Percentiles rank a stretch among this genome's conserved stretches.
phyloP scores from a whole-genome alignment of 441 rosid species.

The Geranium incanum region DNA sequence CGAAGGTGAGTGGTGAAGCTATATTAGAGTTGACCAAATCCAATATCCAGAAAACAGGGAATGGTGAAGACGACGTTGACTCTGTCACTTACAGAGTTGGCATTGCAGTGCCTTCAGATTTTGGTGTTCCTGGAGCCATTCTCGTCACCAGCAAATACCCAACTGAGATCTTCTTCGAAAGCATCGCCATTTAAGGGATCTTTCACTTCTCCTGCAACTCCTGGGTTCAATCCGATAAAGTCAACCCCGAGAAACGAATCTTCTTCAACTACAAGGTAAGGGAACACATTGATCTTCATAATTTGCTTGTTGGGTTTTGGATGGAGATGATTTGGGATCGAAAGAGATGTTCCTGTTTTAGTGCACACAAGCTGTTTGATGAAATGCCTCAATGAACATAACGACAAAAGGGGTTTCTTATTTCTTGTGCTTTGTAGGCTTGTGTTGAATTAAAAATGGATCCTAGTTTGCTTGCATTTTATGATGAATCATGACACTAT shows the following conservation, averaged over 20 bases:
- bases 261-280: background rate
- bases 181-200: background rate
- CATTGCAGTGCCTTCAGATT: background rate
- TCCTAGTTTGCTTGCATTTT: too few relatives aligned
- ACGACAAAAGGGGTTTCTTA: too few relatives aligned
- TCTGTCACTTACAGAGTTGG: background rate
- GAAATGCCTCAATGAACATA: too few relatives aligned
- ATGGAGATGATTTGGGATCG: too few relatives aligned
- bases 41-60: background rate
- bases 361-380: too few relatives aligned
- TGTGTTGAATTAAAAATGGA: too few relatives aligned
- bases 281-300: too few relatives aligned
- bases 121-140: slow-evolving; percentile 3
- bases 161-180: background rate
- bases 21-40: background rate
- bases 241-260: background rate
- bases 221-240: background rate
- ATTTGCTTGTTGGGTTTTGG: too few relatives aligned
- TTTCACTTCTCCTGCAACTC: slow-evolving; percentile 3
- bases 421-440: too few relatives aligned
- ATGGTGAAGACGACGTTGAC: too few relatives aligned
- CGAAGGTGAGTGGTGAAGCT: background rate
- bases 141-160: background rate
- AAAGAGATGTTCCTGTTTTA: too few relatives aligned
- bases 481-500: too few relatives aligned